Conservation (phyloP, 2,329 filamentous ascomycete species). For the Diplodia seriata region DNA sequence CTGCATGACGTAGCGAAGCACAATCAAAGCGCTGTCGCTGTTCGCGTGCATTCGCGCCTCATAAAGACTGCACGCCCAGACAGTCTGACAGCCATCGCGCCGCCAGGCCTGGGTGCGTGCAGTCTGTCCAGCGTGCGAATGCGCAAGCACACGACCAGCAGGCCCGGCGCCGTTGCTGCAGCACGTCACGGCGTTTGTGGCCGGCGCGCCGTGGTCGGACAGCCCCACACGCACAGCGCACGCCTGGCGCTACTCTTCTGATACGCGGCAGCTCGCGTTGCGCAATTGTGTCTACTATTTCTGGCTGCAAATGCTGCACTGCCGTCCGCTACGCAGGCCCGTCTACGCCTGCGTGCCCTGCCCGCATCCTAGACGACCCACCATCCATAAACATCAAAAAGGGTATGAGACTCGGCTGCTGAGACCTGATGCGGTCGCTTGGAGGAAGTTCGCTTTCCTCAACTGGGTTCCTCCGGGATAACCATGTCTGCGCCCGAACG, state of each 20-base stretch:
- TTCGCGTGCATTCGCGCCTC: slow-evolving; percentile 28
- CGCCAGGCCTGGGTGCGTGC: slow-evolving; percentile 12
- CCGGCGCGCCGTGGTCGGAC: slow-evolving; percentile 14
- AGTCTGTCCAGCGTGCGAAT: background rate
- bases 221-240: slow-evolving; percentile 19
- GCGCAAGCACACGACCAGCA: slow-evolving; percentile 12
- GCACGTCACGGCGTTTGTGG: slow-evolving; percentile 13
- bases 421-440: slow-evolving; percentile 25
- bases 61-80: slow-evolving; percentile 7
- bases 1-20: slow-evolving; percentile 9
- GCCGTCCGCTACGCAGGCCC: slow-evolving; percentile 5
- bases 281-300: slow-evolving; percentile 24
- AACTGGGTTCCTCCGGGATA: slow-evolving; percentile 8
- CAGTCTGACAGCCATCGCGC: background rate
- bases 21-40: slow-evolving; percentile 15
- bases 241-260: background rate
- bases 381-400: slow-evolving; percentile 3
- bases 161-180: slow-evolving; percentile 6
- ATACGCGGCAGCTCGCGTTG: slow-evolving; percentile 5
- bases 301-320: slow-evolving; percentile 16
- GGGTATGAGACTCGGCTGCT: slow-evolving; percentile 27
- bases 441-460: slow-evolving; percentile 12
- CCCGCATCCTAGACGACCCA: background rate
- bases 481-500: slow-evolving; percentile 31
- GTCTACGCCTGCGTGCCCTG: background rate